Evolutionary conservation across 805 yeast species (phyloP), one percentile per base, ranked within the genome.

Genomic region (Clavispora asparagi): DNA sequence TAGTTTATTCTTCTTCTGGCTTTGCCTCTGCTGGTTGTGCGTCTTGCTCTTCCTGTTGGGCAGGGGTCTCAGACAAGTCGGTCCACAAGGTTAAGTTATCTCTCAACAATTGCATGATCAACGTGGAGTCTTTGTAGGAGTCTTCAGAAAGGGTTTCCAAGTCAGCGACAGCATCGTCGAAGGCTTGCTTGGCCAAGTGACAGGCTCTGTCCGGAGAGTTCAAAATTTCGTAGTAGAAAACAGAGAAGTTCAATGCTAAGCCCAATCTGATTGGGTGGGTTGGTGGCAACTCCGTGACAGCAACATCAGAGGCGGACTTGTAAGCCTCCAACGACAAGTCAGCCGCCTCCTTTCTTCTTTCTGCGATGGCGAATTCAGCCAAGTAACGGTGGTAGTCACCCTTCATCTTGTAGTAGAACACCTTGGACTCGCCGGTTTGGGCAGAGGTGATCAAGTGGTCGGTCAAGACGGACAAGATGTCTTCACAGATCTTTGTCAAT

Each of bases 361-460:
- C 97, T 55, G 87, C 82, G 61, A 83, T 79, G 53, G 97, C 92
- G 65, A 92, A 94, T 77, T 92, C 99, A 53, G 97, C 97, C 74
- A 92, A 81, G 74, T 92, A 92, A 79, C 99, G 96, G 79, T 91
- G 96, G 79, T 92, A 92, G 73, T 92, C 99, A 79, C 98, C 99
- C 78, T 92, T 92, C 98, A 92, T 92, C 82, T 92, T 92, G 78
- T 88, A 90, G 81, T 92, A 92, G 74, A 92, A 92, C 47, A 92
- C 98, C 79, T 92, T 90, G 43, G 97, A 90, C 76, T 94, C 99
- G 63, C 97, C 97, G 56, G 96, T 82, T 67, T 85, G 88, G 53
- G 98, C 97, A 53, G 92, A 78, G 58, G 97, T 91, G 63, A 92
- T 89, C 71, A 92, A 83, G 71, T 90, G 95, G 62, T 87, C 79